These are phyloP conservation scores for Boletus rex-veris DNA, from an alignment of 768 basidiomycete species.

Conservation along the genomic window DNA sequence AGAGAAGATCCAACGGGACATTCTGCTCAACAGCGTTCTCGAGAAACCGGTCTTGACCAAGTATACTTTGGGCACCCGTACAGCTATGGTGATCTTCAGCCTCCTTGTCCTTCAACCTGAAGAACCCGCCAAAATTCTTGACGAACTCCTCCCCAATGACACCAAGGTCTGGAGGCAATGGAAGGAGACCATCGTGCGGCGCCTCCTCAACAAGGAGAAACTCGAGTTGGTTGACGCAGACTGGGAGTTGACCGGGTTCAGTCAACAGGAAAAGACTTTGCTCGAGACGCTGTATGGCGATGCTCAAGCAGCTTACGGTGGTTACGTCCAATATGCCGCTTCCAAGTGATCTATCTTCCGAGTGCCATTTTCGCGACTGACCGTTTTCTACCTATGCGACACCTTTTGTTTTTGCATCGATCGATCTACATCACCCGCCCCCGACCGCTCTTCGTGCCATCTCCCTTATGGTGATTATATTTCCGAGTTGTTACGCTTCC, in stretches of 20 bases:
- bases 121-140: slow-evolving; percentile 19
- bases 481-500: no score
- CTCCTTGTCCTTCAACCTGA: slow-evolving; percentile 21
- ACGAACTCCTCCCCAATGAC: slow-evolving; percentile 26
- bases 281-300: slow-evolving; percentile 25
- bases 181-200: slow-evolving; percentile 19
- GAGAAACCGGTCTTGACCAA: slow-evolving; percentile 21
- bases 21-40: slow-evolving; percentile 26
- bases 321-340: slow-evolving; percentile 11
- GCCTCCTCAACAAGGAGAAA: slow-evolving; percentile 17
- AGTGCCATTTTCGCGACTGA: background rate
- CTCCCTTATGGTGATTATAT: no score
- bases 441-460: no score
- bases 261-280: slow-evolving; percentile 13
- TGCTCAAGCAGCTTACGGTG: slow-evolving; percentile 25
- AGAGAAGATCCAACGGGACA: slow-evolving; percentile 25
- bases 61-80: slow-evolving; percentile 26
- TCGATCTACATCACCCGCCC: no score
- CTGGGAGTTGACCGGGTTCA: slow-evolving; percentile 20
- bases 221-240: slow-evolving; percentile 22
- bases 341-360: slow-evolving; percentile 2
- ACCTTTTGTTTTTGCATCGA: no score
- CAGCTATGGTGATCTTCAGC: slow-evolving; percentile 24
- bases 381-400: background rate
- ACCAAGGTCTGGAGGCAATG: slow-evolving; percentile 29